Base-by-base conservation (phyloP, 2,329 filamentous ascomycete genomes). In the Endoconidiophora polonica region DNA sequence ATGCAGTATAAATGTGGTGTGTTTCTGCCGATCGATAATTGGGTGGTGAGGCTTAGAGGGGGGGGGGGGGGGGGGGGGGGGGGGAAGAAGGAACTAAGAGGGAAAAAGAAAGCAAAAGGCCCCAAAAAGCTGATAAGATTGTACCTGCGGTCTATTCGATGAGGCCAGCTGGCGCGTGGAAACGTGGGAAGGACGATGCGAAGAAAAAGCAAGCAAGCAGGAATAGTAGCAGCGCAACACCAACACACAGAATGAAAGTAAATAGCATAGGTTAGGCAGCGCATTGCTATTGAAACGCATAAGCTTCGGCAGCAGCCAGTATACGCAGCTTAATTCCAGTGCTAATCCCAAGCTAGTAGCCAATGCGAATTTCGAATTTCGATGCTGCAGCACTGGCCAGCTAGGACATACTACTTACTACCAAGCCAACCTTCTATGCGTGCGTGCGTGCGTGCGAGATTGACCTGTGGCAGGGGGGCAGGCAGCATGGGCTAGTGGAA, bases 111-210 rank as follows among this genome's bases (percentile, higher is more conserved):
- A 26, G 23, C 24, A 39, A 24, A 29, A 50, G 5, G 20, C 40
- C 40, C 24, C 24, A 20, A 43, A 43, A 43, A 18, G 20, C 24
- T 20, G 24, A 18, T 22, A 18, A 43, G 14, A 43, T 6, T 20
- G 24, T 43, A 16, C n/a, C 14, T 20, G 40, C 20, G 40, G 20
- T 48, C 24, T 24, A 26, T 49, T 12, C 20, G n/a, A 37, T 44
- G 42, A 48, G 50, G 42, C 41, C 42, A 52, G 42, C 39, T 48
- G 43, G 46, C 46, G 50, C 50, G 26, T 44, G 46, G 46, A 41
- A 24, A 40, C n/a, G 29, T 22, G 37, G 23, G 42, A 29, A 40
- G 43, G 42, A 50, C 33, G 43, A 45, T 36, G 48, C 24, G 41
- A 20, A 50, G 37, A 18, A 20, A 26, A 39, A 45, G 22, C 29